A percentile compares a stretch with the other conserved stretches of the same genome.
Conservation (phyloP, 2,329 filamentous ascomycete species). For the Ceratocystis lukuohia region DNA sequence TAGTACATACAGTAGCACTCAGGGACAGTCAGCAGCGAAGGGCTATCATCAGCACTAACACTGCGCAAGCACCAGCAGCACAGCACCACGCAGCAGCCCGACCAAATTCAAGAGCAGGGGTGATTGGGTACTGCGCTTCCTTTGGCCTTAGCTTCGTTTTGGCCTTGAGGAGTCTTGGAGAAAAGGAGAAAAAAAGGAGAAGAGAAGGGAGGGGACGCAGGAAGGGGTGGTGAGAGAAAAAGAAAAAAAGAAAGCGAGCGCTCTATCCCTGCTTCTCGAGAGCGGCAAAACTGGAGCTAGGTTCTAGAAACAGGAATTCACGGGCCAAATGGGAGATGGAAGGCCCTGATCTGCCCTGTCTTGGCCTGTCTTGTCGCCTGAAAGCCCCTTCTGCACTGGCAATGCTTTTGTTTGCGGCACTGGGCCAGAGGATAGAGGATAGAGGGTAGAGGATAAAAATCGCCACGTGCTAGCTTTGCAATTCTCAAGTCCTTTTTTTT, state of each 20-base stretch:
- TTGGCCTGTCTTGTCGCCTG: background rate
- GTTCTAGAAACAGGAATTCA: background rate
- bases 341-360: background rate
- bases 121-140: background rate
- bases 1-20: too few species aligned
- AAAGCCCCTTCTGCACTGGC: background rate
- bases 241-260: background rate
- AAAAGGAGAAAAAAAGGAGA: background rate
- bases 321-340: background rate
- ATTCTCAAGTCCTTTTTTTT: background rate
- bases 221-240: background rate
- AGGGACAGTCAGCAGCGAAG: too few species aligned
- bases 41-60: background rate
- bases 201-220: background rate
- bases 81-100: background rate
- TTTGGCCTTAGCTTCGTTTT: conserved; percentile 9
- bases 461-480: background rate
- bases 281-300: background rate
- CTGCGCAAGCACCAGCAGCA: background rate
- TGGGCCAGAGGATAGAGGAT: background rate
- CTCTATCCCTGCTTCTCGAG: too few species aligned
- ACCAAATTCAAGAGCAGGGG: background rate
- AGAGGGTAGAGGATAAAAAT: background rate
- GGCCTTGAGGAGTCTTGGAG: conserved; percentile 2
- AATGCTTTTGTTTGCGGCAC: background rate